A percentile compares a stretch with the other conserved stretches of the same genome.
Conservation (phyloP, 208 protist species). For the Crithidia brevicula region DNA sequence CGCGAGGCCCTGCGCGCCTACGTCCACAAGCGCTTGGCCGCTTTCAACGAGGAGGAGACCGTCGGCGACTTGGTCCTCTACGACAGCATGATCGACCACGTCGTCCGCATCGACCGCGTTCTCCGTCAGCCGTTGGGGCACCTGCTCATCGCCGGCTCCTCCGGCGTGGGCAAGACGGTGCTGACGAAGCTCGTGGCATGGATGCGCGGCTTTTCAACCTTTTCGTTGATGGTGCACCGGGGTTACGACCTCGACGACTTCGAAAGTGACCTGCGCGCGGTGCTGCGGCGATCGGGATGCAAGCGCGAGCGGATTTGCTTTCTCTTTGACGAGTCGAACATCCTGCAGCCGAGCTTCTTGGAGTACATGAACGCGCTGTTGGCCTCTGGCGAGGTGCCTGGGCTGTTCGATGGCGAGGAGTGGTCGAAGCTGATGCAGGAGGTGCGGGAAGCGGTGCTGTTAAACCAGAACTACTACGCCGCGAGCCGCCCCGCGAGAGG, state of each 20-base stretch:
- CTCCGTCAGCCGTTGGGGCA: slow-evolving; percentile 98
- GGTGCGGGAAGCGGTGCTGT: slow-evolving; percentile 60
- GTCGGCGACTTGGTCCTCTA: slow-evolving; percentile 97
- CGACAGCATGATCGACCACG: slow-evolving; percentile 98
- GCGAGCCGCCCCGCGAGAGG: slow-evolving; percentile 13
- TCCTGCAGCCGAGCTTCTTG: slow-evolving; percentile 98
- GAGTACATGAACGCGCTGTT: slow-evolving; percentile 99
- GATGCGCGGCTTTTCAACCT: slow-evolving; percentile 96
- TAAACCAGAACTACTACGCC: slow-evolving; percentile 35
- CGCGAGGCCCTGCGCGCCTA: slow-evolving; percentile 90
- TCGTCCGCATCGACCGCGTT: slow-evolving; percentile 98
- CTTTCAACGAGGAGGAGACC: slow-evolving; percentile 98
- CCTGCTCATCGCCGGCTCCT: slow-evolving; percentile 96
- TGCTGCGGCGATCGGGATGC: slow-evolving; percentile 96
- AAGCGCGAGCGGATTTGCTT: slow-evolving; percentile 98
- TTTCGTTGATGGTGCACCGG: slow-evolving; percentile 97
- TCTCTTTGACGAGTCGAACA: slow-evolving; percentile 99
- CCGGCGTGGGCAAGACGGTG: slow-evolving; percentile 98
- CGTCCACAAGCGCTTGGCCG: slow-evolving; percentile 90
- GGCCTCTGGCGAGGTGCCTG: slow-evolving; percentile 98
- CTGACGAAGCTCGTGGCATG: slow-evolving; percentile 98
- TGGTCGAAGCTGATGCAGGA: slow-evolving; percentile 95
- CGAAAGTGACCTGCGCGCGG: slow-evolving; percentile 97
- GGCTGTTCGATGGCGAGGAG: slow-evolving; percentile 99
- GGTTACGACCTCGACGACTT: slow-evolving; percentile 98